These are phyloP conservation scores for Sutorius eximius DNA, from an alignment of 1,284 basidiomycete species.

Conservation along the genomic window DNA sequence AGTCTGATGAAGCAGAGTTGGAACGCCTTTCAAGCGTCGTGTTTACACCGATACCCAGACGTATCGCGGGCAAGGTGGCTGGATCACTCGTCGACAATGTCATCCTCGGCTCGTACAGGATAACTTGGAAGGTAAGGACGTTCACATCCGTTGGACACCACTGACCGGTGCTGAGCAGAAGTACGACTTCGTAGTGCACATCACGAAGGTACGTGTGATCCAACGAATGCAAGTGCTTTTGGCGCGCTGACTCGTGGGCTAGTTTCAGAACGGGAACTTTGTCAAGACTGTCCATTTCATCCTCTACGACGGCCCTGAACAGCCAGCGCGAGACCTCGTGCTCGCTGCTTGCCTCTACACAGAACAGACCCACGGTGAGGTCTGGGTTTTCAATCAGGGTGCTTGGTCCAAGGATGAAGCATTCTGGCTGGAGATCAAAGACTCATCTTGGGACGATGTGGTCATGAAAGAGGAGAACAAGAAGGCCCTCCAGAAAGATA, in stretches of 20 bases:
- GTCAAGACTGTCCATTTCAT: constrained; percentile 45
- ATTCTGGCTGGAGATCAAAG: constrained; percentile 71
- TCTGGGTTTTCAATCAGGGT: constrained; percentile 74
- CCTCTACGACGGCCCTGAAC: constrained; percentile 61
- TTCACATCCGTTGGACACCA: neutral
- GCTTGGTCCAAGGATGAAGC: constrained; percentile 62
- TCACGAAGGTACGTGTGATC: constrained; percentile 35
- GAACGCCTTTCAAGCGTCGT: constrained; percentile 49
- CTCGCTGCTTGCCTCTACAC: constrained; percentile 52
- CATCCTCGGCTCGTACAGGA: constrained; percentile 53
- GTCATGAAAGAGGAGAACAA: constrained; percentile 76
- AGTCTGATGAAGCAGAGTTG: constrained; percentile 17
- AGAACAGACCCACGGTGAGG: constrained; percentile 60
- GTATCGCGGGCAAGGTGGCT: constrained; percentile 38
- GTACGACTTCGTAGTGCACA: constrained; percentile 49
- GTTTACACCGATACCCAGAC: constrained; percentile 51
- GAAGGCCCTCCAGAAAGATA: constrained; percentile 62
- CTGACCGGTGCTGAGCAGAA: constrained; percentile 32
- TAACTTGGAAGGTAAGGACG: constrained; percentile 59
- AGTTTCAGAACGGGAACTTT: constrained; percentile 48
- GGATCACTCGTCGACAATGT: constrained; percentile 55
- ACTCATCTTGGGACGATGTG: constrained; percentile 72
- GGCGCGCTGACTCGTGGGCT: constrained; percentile 9
- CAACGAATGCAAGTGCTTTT: neutral
- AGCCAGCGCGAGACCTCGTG: constrained; percentile 53